Evolutionary conservation across 164 flowering plant genomes (phyloP).

Genomic region (Cinnamomum micranthum): DNA sequence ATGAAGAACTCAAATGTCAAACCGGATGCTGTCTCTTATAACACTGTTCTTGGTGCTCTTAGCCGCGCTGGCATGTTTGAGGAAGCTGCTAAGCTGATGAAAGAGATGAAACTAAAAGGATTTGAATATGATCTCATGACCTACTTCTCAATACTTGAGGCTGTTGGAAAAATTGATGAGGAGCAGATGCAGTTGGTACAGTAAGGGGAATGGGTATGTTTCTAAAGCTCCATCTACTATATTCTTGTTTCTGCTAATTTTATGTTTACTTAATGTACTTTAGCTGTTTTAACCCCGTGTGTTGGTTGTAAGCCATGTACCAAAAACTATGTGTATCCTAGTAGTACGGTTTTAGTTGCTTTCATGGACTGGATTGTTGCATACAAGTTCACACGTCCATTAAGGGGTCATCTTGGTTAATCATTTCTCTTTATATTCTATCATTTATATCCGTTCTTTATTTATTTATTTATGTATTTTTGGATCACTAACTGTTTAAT

Average conservation of each 20-base stretch:
- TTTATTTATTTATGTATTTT: no score
- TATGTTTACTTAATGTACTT: neutral
- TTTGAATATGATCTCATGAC: constrained; percentile 84
- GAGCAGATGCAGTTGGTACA: constrained; percentile 14
- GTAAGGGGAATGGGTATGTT: constrained; percentile 15
- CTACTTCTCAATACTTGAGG: constrained; percentile 88
- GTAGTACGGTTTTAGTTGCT: neutral
- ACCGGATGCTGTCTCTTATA: constrained; percentile 90
- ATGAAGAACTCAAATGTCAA: constrained; percentile 64
- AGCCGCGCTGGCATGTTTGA: constrained; percentile 96
- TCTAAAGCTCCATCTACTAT: neutral
- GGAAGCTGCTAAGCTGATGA: constrained; percentile 88
- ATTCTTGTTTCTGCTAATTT: neutral
- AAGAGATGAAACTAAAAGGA: constrained; percentile 69
- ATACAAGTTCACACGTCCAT: neutral
- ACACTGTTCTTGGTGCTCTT: constrained; percentile 82
- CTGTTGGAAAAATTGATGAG: constrained; percentile 79
- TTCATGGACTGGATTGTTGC: neutral
- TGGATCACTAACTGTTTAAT: no score
- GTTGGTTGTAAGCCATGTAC: neutral
- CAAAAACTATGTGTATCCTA: neutral
- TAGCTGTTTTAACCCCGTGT: neutral
- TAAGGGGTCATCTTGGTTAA: neutral
- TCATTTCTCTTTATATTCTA: neutral
- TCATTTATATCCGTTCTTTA: neutral